Base-by-base conservation (phyloP, 1,284 basidiomycete genomes). In the Malassezia dermatis region DNA sequence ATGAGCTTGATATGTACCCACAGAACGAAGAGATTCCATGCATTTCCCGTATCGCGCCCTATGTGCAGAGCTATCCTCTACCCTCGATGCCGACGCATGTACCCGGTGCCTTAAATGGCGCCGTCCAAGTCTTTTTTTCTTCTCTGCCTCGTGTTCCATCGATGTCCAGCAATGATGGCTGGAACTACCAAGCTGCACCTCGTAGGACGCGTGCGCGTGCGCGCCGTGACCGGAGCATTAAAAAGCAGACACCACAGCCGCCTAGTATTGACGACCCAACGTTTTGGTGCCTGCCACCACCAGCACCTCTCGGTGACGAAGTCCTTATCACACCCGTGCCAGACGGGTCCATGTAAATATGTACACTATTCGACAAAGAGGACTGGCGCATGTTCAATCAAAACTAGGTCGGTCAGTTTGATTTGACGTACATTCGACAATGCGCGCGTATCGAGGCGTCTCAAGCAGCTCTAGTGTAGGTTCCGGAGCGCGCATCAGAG, bases 391-490 rank as follows among this genome's bases (percentile, higher is more conserved):
- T 57, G 35, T 11, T 48, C 35, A 28, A 57, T 57, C 37, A 57
- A 21, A 27, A 41, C 51, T 53, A 43, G 8, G 8, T 17, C 19
- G 34, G 34, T 30, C 24, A 43, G 24, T 17, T 8, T 15, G 19
- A 26, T 1, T 8, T 12, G 17, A 53, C 43, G 7, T 41, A 53
- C 51, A 57, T 17, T 45, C 39, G 8, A 48, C 39, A 8, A 39
- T 31, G 8, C 39, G 28, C 7, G 55, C 49, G 31, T 52, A 50
- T 0, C 37, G n/a, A 21, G 50, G 27, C 23, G 50, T 48, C 27
- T 57, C 55, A 2, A 57, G 23, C 8, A 57, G 46, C 27, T 57
- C 55, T 3, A 28, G 44, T 4, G 30, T 32, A n/a, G 55, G 55
- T 17, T 57, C 37, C 10, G 19, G 11, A 8, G 41, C 35, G 21